Evolutionary conservation across 495 filamentous ascomycete species (phyloP).

Genomic region (Daldinia caldariorum): DNA sequence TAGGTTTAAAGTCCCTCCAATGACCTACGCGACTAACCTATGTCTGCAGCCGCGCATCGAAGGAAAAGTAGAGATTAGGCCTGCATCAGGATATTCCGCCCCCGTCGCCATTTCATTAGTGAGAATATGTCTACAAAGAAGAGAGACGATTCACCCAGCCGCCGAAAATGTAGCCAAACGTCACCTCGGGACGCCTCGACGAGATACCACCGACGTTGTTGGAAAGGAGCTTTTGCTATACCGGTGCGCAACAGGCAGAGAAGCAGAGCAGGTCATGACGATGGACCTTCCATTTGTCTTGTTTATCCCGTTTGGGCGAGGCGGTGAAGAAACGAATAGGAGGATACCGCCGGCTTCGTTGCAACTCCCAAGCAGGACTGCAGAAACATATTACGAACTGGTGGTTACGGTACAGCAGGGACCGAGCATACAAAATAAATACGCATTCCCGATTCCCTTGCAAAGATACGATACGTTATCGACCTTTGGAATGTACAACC

Average conservation of each 20-base stretch:
- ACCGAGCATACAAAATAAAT: constrained; percentile 83
- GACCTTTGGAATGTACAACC: constrained; percentile 99
- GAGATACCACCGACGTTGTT: constrained; percentile 90
- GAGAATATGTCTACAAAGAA: constrained; percentile 89
- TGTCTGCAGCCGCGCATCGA: constrained; percentile 84
- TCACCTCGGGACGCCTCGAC: constrained; percentile 88
- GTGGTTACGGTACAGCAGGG: constrained; percentile 96
- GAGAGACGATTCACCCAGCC: constrained; percentile 95
- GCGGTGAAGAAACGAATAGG: constrained; percentile 84
- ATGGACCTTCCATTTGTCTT: constrained; percentile 98
- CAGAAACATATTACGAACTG: constrained; percentile 96
- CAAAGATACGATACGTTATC: constrained; percentile 94
- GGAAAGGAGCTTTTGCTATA: constrained; percentile 95
- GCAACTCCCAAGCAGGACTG: constrained; percentile 88
- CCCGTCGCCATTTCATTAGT: constrained; percentile 93
- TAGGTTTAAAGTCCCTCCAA: neutral
- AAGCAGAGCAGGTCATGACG: constrained; percentile 86
- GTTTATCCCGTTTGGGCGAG: constrained; percentile 94
- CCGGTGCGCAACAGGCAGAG: constrained; percentile 81
- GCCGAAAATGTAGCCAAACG: constrained; percentile 94
- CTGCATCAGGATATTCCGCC: constrained; percentile 80
- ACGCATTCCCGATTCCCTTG: constrained; percentile 89
- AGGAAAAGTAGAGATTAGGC: constrained; percentile 97
- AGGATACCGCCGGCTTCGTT: constrained; percentile 92
- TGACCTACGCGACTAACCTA: constrained; percentile 37